A percentile compares a stretch with the other conserved stretches of the same genome.
Conservation (phyloP, 768 basidiomycete genomes). For the Lactifluus subvellereus region DNA sequence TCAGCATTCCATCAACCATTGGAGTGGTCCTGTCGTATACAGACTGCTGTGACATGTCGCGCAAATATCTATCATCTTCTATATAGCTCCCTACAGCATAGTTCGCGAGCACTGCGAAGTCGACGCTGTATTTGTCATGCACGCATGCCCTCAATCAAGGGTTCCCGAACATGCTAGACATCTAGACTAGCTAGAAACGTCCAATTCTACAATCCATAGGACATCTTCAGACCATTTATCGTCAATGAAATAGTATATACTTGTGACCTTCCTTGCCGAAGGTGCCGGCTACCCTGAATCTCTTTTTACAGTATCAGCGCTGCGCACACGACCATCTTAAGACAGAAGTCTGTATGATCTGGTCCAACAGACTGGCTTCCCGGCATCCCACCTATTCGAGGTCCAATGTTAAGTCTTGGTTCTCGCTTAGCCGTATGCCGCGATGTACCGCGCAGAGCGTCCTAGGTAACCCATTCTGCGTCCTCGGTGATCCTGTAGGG, state of each 20-base stretch:
- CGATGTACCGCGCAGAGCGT: background rate
- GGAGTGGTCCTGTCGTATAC: background rate
- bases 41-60: background rate
- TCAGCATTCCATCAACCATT: background rate
- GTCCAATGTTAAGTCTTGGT: background rate
- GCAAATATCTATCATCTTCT: too few relatives aligned
- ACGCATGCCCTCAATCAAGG: slow-evolving; percentile 5
- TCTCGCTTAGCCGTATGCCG: background rate
- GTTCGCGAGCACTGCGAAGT: slow-evolving; percentile 3
- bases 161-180: background rate
- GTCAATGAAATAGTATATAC: background rate
- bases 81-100: background rate
- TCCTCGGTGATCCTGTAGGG: background rate
- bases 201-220: background rate
- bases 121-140: background rate
- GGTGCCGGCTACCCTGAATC: background rate
- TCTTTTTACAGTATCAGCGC: background rate
- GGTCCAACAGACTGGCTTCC: slow-evolving; percentile 6
- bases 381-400: background rate
- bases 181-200: slow-evolving; percentile 9
- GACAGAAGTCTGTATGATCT: slow-evolving; percentile 3
- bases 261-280: background rate
- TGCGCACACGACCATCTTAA: background rate
- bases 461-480: background rate
- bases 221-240: background rate